Evolutionary conservation across 148 eudicot genomes (phyloP).

Genomic region (Spergularia bocconei): DNA sequence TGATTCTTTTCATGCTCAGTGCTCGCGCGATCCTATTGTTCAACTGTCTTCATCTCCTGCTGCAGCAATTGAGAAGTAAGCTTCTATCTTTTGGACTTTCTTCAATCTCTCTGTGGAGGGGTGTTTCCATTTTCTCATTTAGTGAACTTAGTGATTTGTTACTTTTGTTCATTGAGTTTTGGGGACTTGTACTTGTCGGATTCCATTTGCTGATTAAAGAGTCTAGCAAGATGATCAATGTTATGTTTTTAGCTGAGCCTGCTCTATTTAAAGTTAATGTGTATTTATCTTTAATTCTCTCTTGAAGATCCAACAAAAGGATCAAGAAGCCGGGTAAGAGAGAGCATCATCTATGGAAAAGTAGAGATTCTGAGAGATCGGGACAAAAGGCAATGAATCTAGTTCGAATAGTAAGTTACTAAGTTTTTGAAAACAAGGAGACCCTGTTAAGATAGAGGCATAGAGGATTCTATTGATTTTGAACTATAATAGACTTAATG

Average conservation of each 20-base stretch:
- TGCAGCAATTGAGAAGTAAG: slow-evolving; percentile 49
- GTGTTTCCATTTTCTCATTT: not conserved
- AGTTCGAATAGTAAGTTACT: slow-evolving; percentile 57
- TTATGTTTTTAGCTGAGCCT: not conserved
- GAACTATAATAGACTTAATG: not conserved
- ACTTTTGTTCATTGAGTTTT: not conserved
- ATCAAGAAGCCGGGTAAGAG: slow-evolving; percentile 49
- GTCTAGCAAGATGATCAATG: not conserved
- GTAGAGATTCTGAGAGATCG: slow-evolving; percentile 69
- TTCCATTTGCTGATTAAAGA: not conserved
- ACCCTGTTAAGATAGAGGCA: too few species aligned
- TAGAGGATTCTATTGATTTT: too few species aligned
- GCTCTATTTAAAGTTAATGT: not conserved
- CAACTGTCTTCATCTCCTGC: slow-evolving; percentile 18
- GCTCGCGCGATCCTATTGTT: slow-evolving; percentile 10
- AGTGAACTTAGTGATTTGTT: not conserved
- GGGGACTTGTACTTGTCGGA: not conserved
- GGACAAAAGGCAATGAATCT: slow-evolving; percentile 84
- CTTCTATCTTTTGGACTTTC: not conserved
- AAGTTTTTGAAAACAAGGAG: too few species aligned
- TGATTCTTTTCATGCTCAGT: not conserved
- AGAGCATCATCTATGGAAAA: slow-evolving; percentile 81
- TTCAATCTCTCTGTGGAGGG: not conserved
- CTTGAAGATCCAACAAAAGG: slow-evolving; percentile 35
- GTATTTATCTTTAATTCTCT: not conserved